Evolutionary conservation across 2,329 filamentous ascomycete genomes (phyloP).

Genomic region (Calycina herbarum): DNA sequence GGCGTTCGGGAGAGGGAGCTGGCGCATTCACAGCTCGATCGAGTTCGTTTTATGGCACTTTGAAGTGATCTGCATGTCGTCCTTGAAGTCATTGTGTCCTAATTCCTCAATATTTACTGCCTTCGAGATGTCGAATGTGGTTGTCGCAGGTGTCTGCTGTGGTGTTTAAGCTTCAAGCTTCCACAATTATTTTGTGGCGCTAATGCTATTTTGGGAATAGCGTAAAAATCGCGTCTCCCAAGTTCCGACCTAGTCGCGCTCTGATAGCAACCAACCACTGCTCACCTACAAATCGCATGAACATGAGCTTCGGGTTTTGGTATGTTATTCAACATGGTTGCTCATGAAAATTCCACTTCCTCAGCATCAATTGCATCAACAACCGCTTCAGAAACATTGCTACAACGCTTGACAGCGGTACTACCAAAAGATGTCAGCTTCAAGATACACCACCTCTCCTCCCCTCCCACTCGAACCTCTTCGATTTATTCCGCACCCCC

Average conservation of each 20-base stretch:
- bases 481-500: slow-evolving; percentile 80
- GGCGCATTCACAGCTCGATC: slow-evolving; percentile 31
- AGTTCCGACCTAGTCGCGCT: slow-evolving; percentile 3
- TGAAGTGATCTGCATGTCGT: slow-evolving; percentile 44
- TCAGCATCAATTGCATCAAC: slow-evolving; percentile 21
- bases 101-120: slow-evolving; percentile 4
- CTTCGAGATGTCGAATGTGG: slow-evolving; percentile 6
- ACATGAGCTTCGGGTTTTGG: slow-evolving; percentile 26
- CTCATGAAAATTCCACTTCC: slow-evolving; percentile 25
- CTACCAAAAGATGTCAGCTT: slow-evolving; percentile 60
- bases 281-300: slow-evolving; percentile 8
- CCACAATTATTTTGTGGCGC: slow-evolving; percentile 12
- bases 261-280: neutral
- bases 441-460: slow-evolving; percentile 82
- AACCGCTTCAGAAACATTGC: slow-evolving; percentile 30
- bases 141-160: neutral
- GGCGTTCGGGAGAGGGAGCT: slow-evolving; percentile 21
- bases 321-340: slow-evolving; percentile 35
- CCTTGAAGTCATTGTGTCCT: slow-evolving; percentile 48
- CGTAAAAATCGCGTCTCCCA: slow-evolving; percentile 19
- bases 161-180: slow-evolving; percentile 5
- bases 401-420: slow-evolving; percentile 32
- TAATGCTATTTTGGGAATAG: slow-evolving; percentile 13
- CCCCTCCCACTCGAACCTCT: slow-evolving; percentile 71
- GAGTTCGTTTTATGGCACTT: slow-evolving; percentile 36